A percentile compares a stretch with the other conserved stretches of the same genome.
Conservation (phyloP, 371 early-diverging fungal genomes). For the Gilbertella persicaria region DNA sequence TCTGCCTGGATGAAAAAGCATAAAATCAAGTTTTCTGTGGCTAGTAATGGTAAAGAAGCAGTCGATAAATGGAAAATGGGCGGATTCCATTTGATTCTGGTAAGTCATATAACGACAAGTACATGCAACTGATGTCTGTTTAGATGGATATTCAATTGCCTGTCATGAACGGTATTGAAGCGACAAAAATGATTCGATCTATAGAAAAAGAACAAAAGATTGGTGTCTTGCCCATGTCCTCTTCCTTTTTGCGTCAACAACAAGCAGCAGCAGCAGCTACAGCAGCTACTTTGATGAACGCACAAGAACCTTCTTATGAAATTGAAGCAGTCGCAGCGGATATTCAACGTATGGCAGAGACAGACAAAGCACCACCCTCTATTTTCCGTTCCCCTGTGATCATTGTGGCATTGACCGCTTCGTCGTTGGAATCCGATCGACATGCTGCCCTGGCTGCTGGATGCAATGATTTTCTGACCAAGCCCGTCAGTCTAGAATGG, state of each 20-base stretch:
- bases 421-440: conserved; percentile 69
- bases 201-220: conserved; percentile 61
- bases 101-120: conserved; percentile 25
- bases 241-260: conserved; percentile 18
- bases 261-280: conserved; percentile 10
- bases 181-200: conserved; percentile 66
- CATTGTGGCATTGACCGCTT: conserved; percentile 83
- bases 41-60: conserved; percentile 70
- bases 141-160: conserved; percentile 81
- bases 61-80: conserved; percentile 66
- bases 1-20: conserved; percentile 67
- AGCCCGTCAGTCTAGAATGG: conserved; percentile 79
- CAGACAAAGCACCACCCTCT: conserved; percentile 18
- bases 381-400: conserved; percentile 70
- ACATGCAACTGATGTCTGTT: not conserved
- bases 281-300: not conserved
- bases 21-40: conserved; percentile 64
- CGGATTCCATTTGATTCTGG: conserved; percentile 70
- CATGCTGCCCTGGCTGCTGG: conserved; percentile 77
- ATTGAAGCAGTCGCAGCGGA: not conserved
- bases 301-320: not conserved
- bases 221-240: conserved; percentile 46
- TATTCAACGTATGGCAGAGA: conserved; percentile 1
- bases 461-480: conserved; percentile 84
- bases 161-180: conserved; percentile 77